Conservation (phyloP, 2,329 filamentous ascomycete species). For the Aulographum hederae region DNA sequence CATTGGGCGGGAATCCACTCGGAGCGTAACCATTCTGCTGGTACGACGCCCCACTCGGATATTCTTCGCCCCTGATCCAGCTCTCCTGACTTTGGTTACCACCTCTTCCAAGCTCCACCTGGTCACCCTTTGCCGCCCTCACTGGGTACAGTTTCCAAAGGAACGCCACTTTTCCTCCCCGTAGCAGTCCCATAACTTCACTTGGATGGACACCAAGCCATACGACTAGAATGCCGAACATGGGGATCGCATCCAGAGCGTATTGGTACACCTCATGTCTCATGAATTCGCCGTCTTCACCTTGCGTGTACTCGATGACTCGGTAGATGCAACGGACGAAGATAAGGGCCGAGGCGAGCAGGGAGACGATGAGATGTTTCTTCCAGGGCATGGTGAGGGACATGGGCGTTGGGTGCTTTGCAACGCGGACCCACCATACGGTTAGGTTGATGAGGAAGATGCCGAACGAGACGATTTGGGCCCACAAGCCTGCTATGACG, state of each 20-base stretch:
- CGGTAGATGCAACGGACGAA: constrained; percentile 28
- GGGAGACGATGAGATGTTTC: constrained; percentile 17
- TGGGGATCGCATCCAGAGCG: constrained; percentile 25
- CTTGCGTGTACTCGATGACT: constrained; percentile 28
- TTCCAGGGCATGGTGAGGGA: constrained; percentile 14
- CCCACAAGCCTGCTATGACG: constrained; percentile 35
- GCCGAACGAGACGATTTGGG: constrained; percentile 39
- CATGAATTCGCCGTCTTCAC: constrained; percentile 22
- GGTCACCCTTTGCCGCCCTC: too few species aligned
- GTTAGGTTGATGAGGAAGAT: constrained; percentile 32
- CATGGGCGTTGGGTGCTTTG: constrained; percentile 3
- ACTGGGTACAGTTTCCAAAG: too few species aligned
- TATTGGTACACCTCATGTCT: constrained; percentile 24
- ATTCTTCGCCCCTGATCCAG: too few species aligned
- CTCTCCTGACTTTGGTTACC: too few species aligned
- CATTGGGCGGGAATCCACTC: too few species aligned
- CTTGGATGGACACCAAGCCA: not conserved
- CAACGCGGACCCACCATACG: constrained; percentile 31
- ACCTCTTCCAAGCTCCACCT: too few species aligned
- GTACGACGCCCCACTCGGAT: too few species aligned
- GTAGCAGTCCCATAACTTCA: not conserved
- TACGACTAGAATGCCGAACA: constrained; percentile 11
- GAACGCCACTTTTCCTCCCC: too few species aligned
- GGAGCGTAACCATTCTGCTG: too few species aligned
- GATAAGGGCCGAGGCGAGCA: constrained; percentile 22